Evolutionary conservation across 495 filamentous ascomycete species (phyloP), one percentile per base, ranked within the genome.

Genomic region (Aspergillus coremiiformis): DNA sequence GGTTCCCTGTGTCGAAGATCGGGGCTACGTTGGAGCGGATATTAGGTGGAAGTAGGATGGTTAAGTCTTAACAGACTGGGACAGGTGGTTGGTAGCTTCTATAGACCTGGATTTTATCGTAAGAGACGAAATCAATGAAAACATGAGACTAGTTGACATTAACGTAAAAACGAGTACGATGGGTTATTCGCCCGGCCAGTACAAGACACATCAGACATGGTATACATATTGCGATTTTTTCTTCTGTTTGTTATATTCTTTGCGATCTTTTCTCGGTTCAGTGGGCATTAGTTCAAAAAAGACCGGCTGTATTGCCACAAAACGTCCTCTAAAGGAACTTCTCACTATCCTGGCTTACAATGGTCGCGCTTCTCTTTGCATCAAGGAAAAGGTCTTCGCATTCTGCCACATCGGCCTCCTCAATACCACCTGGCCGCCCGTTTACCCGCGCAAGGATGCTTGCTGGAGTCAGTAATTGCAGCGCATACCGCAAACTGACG

Each of bases 381-480:
- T 96, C 91, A 55, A 94, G 79, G 73, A 96, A 96, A 37, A 96
- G 72, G 57, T 87, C 86, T 69, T 89, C 85, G 67, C 87, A 90
- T 68, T 96, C 91, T n/a, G 75, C 79, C 47, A 96, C 84, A 68
- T 95, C 90, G 52, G 82, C 76, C 19, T 89, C 76, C 54, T 89
- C 86, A 49, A 96, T 90, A 49, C 86, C 82, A 35, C 64, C 66
- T 41, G 73, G 79, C 48, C 80, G 83, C 47, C 86, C 85, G 60
- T 85, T 86, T 60, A 87, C 80, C 39, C 78, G 76, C 32, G 84
- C 81, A 46, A 88, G 67, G 35, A 89, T 83, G 54, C 77, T 83
- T 17, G 93, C 87, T 2, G 93, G 91, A n/a, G 90, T 86, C 59
- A 98, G 74, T 53, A 98, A 70, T 67, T 96, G 93, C 63, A 96